Evolutionary conservation across 2,329 filamentous ascomycete species (phyloP).

Genomic region (Fusarium sp.): DNA sequence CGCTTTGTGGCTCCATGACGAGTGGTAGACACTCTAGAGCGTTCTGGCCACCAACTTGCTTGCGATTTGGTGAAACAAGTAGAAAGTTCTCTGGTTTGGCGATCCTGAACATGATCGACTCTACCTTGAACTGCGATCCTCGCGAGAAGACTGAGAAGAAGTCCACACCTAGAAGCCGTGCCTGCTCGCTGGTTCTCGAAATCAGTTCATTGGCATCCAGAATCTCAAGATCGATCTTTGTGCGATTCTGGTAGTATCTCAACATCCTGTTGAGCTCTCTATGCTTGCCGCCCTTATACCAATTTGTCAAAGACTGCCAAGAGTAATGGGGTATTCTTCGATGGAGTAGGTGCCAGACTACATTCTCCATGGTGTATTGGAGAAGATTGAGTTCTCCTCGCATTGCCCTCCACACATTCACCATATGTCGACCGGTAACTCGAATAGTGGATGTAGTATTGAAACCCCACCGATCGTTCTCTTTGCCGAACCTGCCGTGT

Average conservation of each 20-base stretch:
- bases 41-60: constrained; percentile 93
- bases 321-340: constrained; percentile 88
- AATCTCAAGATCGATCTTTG: constrained; percentile 87
- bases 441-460: constrained; percentile 91
- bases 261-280: constrained; percentile 78
- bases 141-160: constrained; percentile 96
- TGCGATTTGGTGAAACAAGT: constrained; percentile 86
- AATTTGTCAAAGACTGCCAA: constrained; percentile 79
- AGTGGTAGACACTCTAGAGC: constrained; percentile 92
- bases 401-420: constrained; percentile 98
- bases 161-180: constrained; percentile 89
- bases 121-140: constrained; percentile 97
- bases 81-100: constrained; percentile 97
- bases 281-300: constrained; percentile 77
- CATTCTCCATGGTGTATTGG: constrained; percentile 96
- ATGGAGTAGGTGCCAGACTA: constrained; percentile 90
- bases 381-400: constrained; percentile 88
- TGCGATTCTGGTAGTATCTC: constrained; percentile 78
- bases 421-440: constrained; percentile 93
- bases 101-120: constrained; percentile 98
- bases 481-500: constrained; percentile 84
- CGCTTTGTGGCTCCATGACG: constrained; percentile 97
- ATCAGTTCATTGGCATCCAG: constrained; percentile 90
- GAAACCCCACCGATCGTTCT: constrained; percentile 91
- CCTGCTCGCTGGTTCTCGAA: constrained; percentile 90